Conservation (phyloP, 306 rosid genomes). For the Vigna mungo region DNA sequence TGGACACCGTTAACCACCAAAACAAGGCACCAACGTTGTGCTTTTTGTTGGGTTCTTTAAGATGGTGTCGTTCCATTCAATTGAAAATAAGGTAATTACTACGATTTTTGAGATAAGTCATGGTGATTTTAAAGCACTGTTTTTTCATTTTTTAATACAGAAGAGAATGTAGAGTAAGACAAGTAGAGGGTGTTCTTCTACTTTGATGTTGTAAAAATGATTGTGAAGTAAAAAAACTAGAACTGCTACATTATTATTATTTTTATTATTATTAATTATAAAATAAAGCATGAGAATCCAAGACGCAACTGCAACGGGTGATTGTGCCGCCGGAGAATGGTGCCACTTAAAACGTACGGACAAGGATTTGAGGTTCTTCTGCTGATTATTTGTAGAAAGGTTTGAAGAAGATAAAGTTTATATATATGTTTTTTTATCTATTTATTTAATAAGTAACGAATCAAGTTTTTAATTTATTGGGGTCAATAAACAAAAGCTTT, state of each 20-base stretch:
- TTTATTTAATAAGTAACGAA: too few species aligned
- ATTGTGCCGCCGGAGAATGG: conserved; percentile 15
- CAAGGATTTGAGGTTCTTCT: conserved; percentile 18
- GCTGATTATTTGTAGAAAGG: background rate
- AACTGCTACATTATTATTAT: too few species aligned
- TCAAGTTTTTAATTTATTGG: too few species aligned
- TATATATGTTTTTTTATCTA: too few species aligned
- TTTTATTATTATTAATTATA: too few species aligned
- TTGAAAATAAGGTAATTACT: background rate
- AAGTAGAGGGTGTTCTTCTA: conserved; percentile 25
- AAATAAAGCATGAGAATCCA: background rate
- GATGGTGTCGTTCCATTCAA: conserved; percentile 41
- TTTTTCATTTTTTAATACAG: background rate
- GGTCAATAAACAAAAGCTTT: too few species aligned
- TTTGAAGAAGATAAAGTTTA: background rate
- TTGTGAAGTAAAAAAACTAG: background rate
- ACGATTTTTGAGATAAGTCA: background rate
- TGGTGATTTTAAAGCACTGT: background rate
- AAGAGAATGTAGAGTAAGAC: conserved; percentile 23
- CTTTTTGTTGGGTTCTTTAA: conserved; percentile 28
- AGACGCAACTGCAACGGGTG: background rate
- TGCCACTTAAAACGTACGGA: conserved; percentile 17
- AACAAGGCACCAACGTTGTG: conserved; percentile 35
- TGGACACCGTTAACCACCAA: conserved; percentile 52
- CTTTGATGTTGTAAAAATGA: conserved; percentile 33